phyloP scores from a whole-genome alignment of 2,329 filamentous ascomycete species.

The Pseudocercospora fuligena region DNA sequence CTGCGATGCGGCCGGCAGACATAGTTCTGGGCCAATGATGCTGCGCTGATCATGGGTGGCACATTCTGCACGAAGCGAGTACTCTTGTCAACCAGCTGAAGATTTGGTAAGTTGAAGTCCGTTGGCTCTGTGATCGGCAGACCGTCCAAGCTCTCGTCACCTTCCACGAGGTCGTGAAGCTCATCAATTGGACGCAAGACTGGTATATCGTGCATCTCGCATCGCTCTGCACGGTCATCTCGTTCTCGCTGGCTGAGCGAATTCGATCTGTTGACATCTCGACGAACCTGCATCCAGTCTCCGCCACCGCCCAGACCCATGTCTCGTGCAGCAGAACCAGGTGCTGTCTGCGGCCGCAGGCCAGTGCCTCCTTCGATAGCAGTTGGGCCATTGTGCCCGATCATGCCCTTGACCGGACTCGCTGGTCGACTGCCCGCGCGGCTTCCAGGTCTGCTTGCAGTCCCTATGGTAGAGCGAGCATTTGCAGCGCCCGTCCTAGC shows the following conservation, averaged over 20 bases:
- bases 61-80: slow-evolving; percentile 81
- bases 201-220: slow-evolving; percentile 91
- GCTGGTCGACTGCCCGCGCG: slow-evolving; percentile 48
- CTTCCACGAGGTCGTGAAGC: slow-evolving; percentile 80
- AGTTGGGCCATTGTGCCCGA: slow-evolving; percentile 54
- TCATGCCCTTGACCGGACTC: slow-evolving; percentile 53
- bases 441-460: slow-evolving; percentile 50
- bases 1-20: slow-evolving; percentile 93
- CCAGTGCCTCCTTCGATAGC: slow-evolving; percentile 59
- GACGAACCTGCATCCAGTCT: slow-evolving; percentile 97
- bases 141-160: slow-evolving; percentile 87
- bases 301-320: slow-evolving; percentile 69
- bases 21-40: slow-evolving; percentile 84
- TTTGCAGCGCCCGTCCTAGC: slow-evolving; percentile 74
- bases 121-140: slow-evolving; percentile 79
- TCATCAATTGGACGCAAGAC: slow-evolving; percentile 89
- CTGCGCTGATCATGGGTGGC: slow-evolving; percentile 79
- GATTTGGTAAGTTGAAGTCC: slow-evolving; percentile 72
- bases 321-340: slow-evolving; percentile 61
- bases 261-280: slow-evolving; percentile 94
- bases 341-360: slow-evolving; percentile 35
- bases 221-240: slow-evolving; percentile 82
- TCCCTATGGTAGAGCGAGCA: slow-evolving; percentile 81
- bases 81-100: slow-evolving; percentile 92
- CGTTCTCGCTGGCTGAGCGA: slow-evolving; percentile 88